phyloP scores from a whole-genome alignment of 495 filamentous ascomycete species.

The Jackrogersella minutella region DNA sequence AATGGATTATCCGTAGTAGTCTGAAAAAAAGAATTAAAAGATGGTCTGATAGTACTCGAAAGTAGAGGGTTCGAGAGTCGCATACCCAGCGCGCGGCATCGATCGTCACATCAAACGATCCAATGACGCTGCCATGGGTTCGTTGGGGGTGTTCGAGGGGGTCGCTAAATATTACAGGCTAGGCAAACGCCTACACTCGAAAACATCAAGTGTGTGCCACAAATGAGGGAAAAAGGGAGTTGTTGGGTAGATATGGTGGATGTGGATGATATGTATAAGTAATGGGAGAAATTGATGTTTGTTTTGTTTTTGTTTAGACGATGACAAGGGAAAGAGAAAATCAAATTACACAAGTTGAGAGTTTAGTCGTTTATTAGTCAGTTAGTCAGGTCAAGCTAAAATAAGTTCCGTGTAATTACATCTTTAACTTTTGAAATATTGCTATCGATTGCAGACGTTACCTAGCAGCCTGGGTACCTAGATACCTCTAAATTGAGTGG shows the following conservation, averaged over 20 bases:
- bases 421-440: slow-evolving; percentile 1
- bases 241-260: background rate
- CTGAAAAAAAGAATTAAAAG: background rate
- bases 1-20: background rate
- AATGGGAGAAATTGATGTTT: slow-evolving; percentile 17
- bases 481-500: background rate
- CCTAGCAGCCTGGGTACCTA: too few species aligned
- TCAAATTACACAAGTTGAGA: background rate
- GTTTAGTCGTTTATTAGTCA: slow-evolving; percentile 5
- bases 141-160: background rate
- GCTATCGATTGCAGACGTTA: slow-evolving; percentile 23
- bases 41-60: background rate
- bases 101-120: slow-evolving; percentile 22
- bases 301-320: slow-evolving; percentile 15
- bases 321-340: slow-evolving; percentile 27
- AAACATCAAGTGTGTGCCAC: background rate
- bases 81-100: slow-evolving; percentile 17
- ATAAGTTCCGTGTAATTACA: too few species aligned
- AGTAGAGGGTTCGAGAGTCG: background rate
- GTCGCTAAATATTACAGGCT: background rate
- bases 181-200: slow-evolving; percentile 7
- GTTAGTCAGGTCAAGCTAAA: background rate
- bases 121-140: slow-evolving; percentile 20
- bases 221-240: background rate
- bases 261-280: too few species aligned